Percentiles rank a stretch among this genome's conserved stretches.
phyloP scores from a whole-genome alignment of 2,329 filamentous ascomycete genomes.

The Aspergillus awamori region DNA sequence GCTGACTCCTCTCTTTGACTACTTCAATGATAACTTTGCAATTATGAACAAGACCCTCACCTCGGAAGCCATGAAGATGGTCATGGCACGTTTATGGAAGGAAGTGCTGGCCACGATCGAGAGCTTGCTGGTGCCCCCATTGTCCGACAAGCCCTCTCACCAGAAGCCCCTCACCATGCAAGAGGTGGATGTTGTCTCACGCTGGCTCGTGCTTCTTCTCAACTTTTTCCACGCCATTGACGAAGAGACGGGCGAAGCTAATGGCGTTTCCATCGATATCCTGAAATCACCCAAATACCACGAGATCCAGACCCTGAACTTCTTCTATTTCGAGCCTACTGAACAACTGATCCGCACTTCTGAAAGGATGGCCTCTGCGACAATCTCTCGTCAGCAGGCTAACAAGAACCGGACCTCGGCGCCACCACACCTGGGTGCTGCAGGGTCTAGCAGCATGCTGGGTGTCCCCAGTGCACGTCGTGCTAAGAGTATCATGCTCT shows the following conservation, averaged over 20 bases:
- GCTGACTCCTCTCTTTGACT: constrained; percentile 81
- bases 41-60: constrained; percentile 98
- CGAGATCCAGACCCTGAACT: constrained; percentile 92
- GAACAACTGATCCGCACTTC: constrained; percentile 92
- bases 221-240: constrained; percentile 94
- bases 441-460: constrained; percentile 50
- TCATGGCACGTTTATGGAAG: constrained; percentile 98
- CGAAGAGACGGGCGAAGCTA: constrained; percentile 76
- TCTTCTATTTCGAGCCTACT: constrained; percentile 96
- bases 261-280: constrained; percentile 87
- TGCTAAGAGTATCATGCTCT: constrained; percentile 82
- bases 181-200: constrained; percentile 92
- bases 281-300: constrained; percentile 98
- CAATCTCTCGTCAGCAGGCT: constrained; percentile 73
- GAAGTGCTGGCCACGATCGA: constrained; percentile 93
- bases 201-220: constrained; percentile 88
- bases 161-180: constrained; percentile 82
- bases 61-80: constrained; percentile 93
- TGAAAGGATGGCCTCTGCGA: constrained; percentile 90
- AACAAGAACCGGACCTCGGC: constrained; percentile 70
- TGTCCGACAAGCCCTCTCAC: constrained; percentile 89
- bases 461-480: constrained; percentile 53
- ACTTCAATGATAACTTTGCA: constrained; percentile 98
- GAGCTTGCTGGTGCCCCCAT: constrained; percentile 82
- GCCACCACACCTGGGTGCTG: constrained; percentile 56